These are phyloP conservation scores for Arthroderma uncinatum DNA, from an alignment of 2,329 filamentous ascomycete genomes.

Conservation along the genomic window DNA sequence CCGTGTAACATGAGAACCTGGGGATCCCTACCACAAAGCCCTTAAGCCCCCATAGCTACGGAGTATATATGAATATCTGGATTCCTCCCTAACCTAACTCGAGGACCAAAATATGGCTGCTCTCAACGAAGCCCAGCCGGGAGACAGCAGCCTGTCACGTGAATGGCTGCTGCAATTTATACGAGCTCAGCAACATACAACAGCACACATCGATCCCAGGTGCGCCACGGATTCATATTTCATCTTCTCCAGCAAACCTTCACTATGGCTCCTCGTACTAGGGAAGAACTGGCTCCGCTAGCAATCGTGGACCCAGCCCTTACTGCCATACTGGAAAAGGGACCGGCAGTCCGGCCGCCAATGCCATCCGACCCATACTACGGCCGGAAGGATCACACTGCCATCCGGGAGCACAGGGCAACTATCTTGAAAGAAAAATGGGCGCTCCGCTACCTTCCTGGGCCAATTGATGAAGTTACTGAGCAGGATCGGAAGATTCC, in stretches of 20 bases:
- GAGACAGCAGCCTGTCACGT: background rate
- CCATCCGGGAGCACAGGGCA: background rate
- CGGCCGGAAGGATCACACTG: background rate
- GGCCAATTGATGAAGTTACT: background rate
- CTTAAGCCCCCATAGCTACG: too few species aligned
- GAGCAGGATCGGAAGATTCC: slow-evolving; percentile 1
- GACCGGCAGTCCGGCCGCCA: background rate
- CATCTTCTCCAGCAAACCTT: background rate
- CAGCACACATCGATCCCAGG: background rate
- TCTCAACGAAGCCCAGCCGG: too few species aligned
- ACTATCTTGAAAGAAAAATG: slow-evolving; percentile 3
- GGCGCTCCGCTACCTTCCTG: background rate
- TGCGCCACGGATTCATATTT: background rate
- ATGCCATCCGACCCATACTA: background rate
- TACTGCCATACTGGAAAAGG: background rate
- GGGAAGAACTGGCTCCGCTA: background rate
- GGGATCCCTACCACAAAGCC: too few species aligned
- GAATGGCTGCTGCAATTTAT: background rate
- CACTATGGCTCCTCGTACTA: background rate
- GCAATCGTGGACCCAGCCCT: background rate
- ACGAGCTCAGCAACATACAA: too few species aligned
- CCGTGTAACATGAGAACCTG: too few species aligned
- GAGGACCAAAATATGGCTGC: too few species aligned
- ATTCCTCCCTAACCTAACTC: too few species aligned
- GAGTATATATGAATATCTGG: too few species aligned